Base-by-base conservation (phyloP, 441 rosid species). In the Biscutella laevigata region DNA sequence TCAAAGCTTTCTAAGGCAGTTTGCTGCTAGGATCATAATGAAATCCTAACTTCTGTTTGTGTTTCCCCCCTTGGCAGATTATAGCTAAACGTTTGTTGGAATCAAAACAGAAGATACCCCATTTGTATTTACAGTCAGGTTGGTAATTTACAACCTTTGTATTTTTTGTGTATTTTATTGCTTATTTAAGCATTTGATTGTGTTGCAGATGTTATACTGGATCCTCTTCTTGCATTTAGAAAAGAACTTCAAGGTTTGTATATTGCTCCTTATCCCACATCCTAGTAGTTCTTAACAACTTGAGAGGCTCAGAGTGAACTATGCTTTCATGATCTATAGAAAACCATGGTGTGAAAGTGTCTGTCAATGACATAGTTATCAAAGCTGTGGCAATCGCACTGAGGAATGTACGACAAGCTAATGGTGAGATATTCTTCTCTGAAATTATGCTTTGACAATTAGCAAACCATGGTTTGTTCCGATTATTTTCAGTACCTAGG, bases 361-460 rank as follows among this genome's bases (percentile, higher is more conserved):
- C 96, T 11, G 94, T 92, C 33, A 92, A 92, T 71, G 99, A 92
- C 77, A 84, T 88, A 70, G 86, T 88, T 73, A 88, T 88, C 61
- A 88, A 92, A 80, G 95, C 88, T 53, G 92, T 88, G 56, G 88
- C 99, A 40, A 55, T 86, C 38, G 81, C 95, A 39, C 76, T 92
- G 47, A 79, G 83, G 71, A 86, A 82, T 73, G 88, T 82, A 61
- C 84, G 82, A 2, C 86, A 81, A 62, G 95, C 99, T 61, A 92
- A 92, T 77, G 96, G 99, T 92, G 74, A 81, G 81, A 56, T 16
- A 7, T 25, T 57, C 20, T 57, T 56, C 28, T 47, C 22, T 28
- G 53, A 26, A 46, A 32, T 38, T 27, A 39, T 25, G 17, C 50
- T 38, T 12, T 26, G 14, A 28, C 27, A 40, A 41, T 13, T 35